Base-by-base conservation (phyloP, 176 grass and related monocot species). In the Typha latifolia region DNA sequence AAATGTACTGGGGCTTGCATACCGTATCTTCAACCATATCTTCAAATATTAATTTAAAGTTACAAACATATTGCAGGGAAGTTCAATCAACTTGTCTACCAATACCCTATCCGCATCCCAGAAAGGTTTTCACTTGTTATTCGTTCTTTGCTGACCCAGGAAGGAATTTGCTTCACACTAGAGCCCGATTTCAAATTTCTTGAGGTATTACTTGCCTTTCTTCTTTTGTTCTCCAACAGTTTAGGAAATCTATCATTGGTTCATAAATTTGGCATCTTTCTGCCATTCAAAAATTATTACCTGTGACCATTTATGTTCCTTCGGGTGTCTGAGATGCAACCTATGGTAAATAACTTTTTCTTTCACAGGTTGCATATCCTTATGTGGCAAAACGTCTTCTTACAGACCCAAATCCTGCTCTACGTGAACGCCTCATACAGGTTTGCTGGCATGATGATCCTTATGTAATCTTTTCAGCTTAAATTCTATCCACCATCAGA, bases 81-180 rank as follows among this genome's bases (percentile, higher is more conserved):
- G 76, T 97, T 92, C 63, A 97, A 97, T 78, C 85, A 97, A 83
- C 88, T 97, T 9, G 88, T 97, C 32, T 97, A 97, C 69, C 91
- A 97, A 63, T 97, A 85, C 23, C 93, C 93, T 8, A 97, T 97
- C 69, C 88, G 93, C 23, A 97, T 97, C 51, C 93, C 93, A 51
- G 93, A 92, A 79, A 88, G 93, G 73, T 97, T 97, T 79, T 92
- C 93, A 66, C 87, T 97, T 85, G 93, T 97, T 69, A 97, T 97
- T 75, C 85, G 93, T 65, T 97, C 93, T 62, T 89, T 97, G 67
- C 73, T 97, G 78, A 97, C 93, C 13, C 93, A 97, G 63, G 88
- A 97, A 90, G 88, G 93, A 78, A 97, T 97, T 69, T 97, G 93
- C 67, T 92, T 97, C 70, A 92, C 88, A 22, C 78, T 97, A 12